Conservation (phyloP, 441 rosid genomes). For the Euphorbia celastroides region DNA sequence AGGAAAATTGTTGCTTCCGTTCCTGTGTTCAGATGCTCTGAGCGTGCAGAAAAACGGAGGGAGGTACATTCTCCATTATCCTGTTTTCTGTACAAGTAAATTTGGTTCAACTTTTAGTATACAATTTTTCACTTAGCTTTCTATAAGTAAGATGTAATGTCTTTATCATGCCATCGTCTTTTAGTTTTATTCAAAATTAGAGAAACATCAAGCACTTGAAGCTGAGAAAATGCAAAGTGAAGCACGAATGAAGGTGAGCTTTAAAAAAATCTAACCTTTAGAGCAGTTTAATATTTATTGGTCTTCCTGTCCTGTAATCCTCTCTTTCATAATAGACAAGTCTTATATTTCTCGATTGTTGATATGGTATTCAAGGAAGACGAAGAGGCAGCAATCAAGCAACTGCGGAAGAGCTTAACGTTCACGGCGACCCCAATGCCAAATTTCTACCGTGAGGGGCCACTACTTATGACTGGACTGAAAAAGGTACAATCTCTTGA, state of each 20-base stretch:
- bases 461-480: conserved; percentile 90
- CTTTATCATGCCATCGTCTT: conserved; percentile 20
- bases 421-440: conserved; percentile 97
- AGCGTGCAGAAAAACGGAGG: conserved; percentile 83
- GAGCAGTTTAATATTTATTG: background rate
- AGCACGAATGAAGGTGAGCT: conserved; percentile 66
- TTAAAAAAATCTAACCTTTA: background rate
- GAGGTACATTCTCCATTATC: conserved; percentile 46
- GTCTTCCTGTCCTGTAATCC: background rate
- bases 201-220: conserved; percentile 81
- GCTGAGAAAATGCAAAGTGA: conserved; percentile 80
- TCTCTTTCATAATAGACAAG: conserved; percentile 8
- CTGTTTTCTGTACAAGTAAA: conserved; percentile 10
- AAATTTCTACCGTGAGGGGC: conserved; percentile 86
- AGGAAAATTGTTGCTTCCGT: conserved; percentile 43
- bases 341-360: conserved; percentile 15
- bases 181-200: conserved; percentile 78
- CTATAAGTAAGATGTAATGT: conserved; percentile 6
- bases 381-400: conserved; percentile 73
- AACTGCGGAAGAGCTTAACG: conserved; percentile 74
- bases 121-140: background rate
- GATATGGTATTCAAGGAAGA: conserved; percentile 56
- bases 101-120: background rate
- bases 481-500: conserved; percentile 79
- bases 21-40: conserved; percentile 65